Base-by-base conservation (phyloP, 495 filamentous ascomycete species). In the Achaetomiella virescens region DNA sequence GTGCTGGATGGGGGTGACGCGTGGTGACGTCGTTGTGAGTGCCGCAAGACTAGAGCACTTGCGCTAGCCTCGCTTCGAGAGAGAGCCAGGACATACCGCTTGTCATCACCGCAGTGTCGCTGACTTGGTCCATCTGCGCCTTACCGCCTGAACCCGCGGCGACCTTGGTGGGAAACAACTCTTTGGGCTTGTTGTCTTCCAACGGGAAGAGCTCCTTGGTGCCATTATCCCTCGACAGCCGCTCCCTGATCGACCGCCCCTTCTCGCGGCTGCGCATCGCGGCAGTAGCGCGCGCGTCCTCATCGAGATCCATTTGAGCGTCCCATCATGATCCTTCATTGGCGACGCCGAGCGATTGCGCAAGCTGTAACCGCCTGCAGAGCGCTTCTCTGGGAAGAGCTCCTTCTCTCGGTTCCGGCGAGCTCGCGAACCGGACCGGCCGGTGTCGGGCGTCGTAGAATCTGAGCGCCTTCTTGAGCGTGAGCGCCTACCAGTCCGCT, bases 281-380 rank as follows among this genome's bases (percentile, higher is more conserved):
- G 17, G 63, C 59, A 27, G 68, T 59, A 38, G 66, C 53, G 44
- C 69, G 61, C 3, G 69, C 58, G 33, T 64, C 58, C 22, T 58
- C 59, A 27, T 69, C 63, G 20, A 71, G 52, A 36, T 77, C 74
- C 63, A 80, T 78, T 14, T 70, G 70, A 27, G 74, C 72, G 18
- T 78, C 75, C 79, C 79, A 59, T 86, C 81, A n/a, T 80, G 78
- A 52, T 85, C 82, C 21, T 84, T 77, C 3, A 68, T 69, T 4
- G 91, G 91, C 3, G 90, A 96, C 14, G 87, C 86, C 75, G 78
- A 77, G 35, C 76, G 81, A 57, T 86, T 78, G 37, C 85, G 79
- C 49, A 82, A 72, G 36, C 78, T 72, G 33, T 76, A 74, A 36
- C 72, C 66, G 17, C 61, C 61, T 7, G 61, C 59, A 9, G 55